phyloP scores from a whole-genome alignment of 352 stramenopile species.

The Pythium rhizo-oryzae region DNA sequence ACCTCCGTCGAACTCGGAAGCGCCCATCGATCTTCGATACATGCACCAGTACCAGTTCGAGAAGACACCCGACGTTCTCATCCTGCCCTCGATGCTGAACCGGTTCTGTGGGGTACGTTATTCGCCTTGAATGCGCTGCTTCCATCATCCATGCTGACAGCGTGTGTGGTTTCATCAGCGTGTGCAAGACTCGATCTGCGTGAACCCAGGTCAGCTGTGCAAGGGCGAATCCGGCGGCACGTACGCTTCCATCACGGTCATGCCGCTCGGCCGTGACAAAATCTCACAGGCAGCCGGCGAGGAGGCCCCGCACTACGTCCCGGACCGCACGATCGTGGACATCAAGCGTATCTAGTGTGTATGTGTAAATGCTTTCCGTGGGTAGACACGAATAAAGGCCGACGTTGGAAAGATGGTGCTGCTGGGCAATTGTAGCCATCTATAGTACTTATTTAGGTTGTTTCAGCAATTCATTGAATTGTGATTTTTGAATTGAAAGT shows the following conservation, averaged over 20 bases:
- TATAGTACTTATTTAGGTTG: slow-evolving; percentile 14
- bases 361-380: too few relatives aligned
- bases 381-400: too few relatives aligned
- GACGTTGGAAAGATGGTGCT: too few relatives aligned
- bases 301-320: slow-evolving; percentile 68
- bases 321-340: slow-evolving; percentile 90
- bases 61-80: slow-evolving; percentile 93
- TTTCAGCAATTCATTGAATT: slow-evolving; percentile 28
- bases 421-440: slow-evolving; percentile 14
- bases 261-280: slow-evolving; percentile 88
- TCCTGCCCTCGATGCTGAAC: slow-evolving; percentile 95
- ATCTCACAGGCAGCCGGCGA: slow-evolving; percentile 46
- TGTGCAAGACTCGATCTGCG: slow-evolving; percentile 90
- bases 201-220: slow-evolving; percentile 95
- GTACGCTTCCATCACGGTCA: slow-evolving; percentile 92
- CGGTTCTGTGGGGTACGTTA: slow-evolving; percentile 83
- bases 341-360: slow-evolving; percentile 87
- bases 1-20: slow-evolving; percentile 57
- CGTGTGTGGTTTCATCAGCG: slow-evolving; percentile 40
- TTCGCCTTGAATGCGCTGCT: too few relatives aligned
- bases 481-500: slow-evolving; percentile 3
- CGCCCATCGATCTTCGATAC: slow-evolving; percentile 92
- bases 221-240: slow-evolving; percentile 94
- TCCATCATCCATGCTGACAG: background rate
- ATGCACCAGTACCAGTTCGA: slow-evolving; percentile 92